Conservation (phyloP, 768 basidiomycete species). For the Phanerochaete sordida region DNA sequence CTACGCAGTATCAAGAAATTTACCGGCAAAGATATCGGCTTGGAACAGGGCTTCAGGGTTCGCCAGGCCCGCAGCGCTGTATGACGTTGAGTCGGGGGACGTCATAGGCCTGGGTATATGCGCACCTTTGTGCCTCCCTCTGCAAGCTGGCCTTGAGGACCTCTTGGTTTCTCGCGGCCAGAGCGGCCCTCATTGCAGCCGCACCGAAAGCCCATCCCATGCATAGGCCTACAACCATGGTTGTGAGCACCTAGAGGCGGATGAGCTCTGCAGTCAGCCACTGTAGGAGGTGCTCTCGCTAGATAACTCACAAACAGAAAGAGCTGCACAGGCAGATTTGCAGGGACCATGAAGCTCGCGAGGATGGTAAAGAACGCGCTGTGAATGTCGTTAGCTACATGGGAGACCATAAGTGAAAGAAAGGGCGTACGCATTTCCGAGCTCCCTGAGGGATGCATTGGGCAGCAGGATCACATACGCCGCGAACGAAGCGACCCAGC, state of each 20-base stretch:
- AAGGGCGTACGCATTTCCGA: conserved; percentile 39
- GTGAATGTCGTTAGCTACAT: neutral
- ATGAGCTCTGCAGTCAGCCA: neutral
- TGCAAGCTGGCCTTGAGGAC: conserved; percentile 26
- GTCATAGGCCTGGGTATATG: neutral
- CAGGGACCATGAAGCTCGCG: conserved; percentile 42
- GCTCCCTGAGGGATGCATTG: conserved; percentile 29
- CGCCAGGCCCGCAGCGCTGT: conserved; percentile 30
- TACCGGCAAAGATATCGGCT: conserved; percentile 42
- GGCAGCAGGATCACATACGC: conserved; percentile 39
- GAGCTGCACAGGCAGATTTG: conserved; percentile 44
- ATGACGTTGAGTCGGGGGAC: neutral
- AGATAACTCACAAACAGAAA: conserved; percentile 42
- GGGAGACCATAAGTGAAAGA: neutral
- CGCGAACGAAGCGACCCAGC: conserved; percentile 37
- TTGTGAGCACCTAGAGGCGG: conserved; percentile 32
- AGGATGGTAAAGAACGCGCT: conserved; percentile 46
- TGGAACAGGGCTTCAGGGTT: conserved; percentile 37
- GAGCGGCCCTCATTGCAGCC: conserved; percentile 49
- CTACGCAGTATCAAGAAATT: conserved; percentile 44
- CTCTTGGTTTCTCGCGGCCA: conserved; percentile 34
- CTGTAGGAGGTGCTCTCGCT: neutral
- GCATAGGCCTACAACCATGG: conserved; percentile 42
- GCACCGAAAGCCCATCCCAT: conserved; percentile 54
- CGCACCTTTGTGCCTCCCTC: conserved; percentile 31